phyloP scores from a whole-genome alignment of 768 basidiomycete species.

The Russula compacta region DNA sequence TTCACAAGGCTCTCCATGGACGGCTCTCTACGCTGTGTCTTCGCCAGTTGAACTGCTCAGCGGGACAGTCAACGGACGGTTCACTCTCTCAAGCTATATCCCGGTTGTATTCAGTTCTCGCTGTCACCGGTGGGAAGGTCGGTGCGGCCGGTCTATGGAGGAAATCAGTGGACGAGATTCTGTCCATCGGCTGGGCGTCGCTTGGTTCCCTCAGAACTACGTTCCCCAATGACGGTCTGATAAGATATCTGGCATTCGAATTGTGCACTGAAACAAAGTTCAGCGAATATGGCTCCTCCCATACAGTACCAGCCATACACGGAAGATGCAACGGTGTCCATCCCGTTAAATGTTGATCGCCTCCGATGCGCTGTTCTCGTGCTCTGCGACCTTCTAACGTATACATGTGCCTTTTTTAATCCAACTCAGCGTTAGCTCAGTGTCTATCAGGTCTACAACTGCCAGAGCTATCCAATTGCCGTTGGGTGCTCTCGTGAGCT shows the following conservation, averaged over 20 bases:
- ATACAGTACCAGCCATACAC: slow-evolving; percentile 18
- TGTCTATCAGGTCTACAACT: slow-evolving; percentile 37
- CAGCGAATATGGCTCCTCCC: slow-evolving; percentile 16
- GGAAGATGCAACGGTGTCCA: slow-evolving; percentile 39
- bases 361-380: slow-evolving; percentile 45
- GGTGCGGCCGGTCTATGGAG: slow-evolving; percentile 65
- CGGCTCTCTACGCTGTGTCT: slow-evolving; percentile 46
- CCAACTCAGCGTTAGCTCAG: background rate
- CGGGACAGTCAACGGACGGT: slow-evolving; percentile 33
- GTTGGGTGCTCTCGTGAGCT: slow-evolving; percentile 48
- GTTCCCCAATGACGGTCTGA: slow-evolving; percentile 40
- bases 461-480: slow-evolving; percentile 62
- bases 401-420: slow-evolving; percentile 3
- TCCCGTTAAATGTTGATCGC: slow-evolving; percentile 54
- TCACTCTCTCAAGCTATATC: slow-evolving; percentile 41
- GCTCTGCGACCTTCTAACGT: slow-evolving; percentile 51
- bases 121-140: slow-evolving; percentile 71
- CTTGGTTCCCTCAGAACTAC: slow-evolving; percentile 52
- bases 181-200: slow-evolving; percentile 57
- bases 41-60: slow-evolving; percentile 46
- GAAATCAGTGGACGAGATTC: slow-evolving; percentile 61
- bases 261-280: background rate
- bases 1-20: slow-evolving; percentile 47
- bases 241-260: background rate
- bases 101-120: slow-evolving; percentile 51